Percentiles rank a stretch among this genome's conserved stretches.
These are phyloP conservation scores for Syzygium oleosum DNA, from an alignment of 345 rosid species.

Conservation along the genomic window DNA sequence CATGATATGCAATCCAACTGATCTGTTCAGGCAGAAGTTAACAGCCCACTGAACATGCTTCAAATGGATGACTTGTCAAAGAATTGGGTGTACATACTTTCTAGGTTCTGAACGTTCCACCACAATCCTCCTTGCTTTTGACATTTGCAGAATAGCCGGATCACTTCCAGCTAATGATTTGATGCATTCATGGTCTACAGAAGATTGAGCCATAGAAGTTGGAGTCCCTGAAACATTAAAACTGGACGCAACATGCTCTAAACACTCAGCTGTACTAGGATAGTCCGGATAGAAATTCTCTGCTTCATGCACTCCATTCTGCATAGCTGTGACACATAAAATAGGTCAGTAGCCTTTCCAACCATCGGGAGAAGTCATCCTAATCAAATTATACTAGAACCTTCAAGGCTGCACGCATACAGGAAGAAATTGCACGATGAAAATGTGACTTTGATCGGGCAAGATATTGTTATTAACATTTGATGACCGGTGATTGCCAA, in stretches of 20 bases:
- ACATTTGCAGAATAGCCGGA: conserved; percentile 32
- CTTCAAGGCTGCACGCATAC: background rate
- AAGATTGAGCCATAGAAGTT: conserved; percentile 48
- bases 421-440: background rate
- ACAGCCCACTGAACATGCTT: background rate
- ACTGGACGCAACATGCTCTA: conserved; percentile 38
- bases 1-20: background rate
- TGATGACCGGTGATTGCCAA: background rate
- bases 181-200: conserved; percentile 43
- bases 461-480: background rate
- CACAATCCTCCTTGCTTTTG: conserved; percentile 53
- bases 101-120: conserved; percentile 70
- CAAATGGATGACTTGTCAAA: background rate
- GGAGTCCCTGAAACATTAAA: conserved; percentile 40
- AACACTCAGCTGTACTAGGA: conserved; percentile 34
- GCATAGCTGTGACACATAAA: conserved; percentile 26
- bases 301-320: conserved; percentile 32
- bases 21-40: background rate
- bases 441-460: background rate
- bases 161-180: conserved; percentile 41
- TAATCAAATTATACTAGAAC: background rate
- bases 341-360: background rate
- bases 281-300: conserved; percentile 37
- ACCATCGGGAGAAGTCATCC: background rate
- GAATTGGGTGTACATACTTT: conserved; percentile 34